Conservation (phyloP, 148 eudicot genomes). For the Dianthus caryophyllus region DNA sequence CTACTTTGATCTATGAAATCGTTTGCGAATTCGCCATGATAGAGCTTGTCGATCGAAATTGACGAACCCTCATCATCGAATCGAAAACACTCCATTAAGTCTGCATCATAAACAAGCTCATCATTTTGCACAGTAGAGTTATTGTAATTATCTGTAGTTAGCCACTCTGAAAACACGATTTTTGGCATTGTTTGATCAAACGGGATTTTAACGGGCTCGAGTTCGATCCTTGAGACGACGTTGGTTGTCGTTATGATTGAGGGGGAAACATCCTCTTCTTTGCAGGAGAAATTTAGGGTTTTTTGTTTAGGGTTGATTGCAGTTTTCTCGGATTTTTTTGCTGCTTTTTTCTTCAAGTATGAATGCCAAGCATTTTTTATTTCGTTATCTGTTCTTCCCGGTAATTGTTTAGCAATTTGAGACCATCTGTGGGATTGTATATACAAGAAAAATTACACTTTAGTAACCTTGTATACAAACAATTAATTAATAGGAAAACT, state of each 20-base stretch:
- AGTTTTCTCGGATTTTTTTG: background rate
- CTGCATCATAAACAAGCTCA: background rate
- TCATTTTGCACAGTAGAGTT: background rate
- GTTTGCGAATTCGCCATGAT: constrained; percentile 21
- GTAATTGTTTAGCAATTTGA: constrained; percentile 56
- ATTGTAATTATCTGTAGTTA: background rate
- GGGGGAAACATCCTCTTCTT: background rate
- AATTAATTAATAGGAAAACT: background rate
- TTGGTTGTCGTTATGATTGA: background rate
- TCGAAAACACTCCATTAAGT: constrained; percentile 11
- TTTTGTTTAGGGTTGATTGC: background rate
- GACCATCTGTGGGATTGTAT: constrained; percentile 53
- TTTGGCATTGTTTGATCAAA: constrained; percentile 15
- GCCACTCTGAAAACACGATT: constrained; percentile 27
- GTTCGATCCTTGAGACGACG: background rate
- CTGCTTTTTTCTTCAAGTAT: constrained; percentile 37
- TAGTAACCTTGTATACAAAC: too few relatives aligned
- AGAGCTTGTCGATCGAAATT: constrained; percentile 3
- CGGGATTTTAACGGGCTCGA: background rate
- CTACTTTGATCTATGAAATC: constrained; percentile 7
- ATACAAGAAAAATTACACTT: background rate
- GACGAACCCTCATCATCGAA: constrained; percentile 18
- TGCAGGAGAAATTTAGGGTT: background rate
- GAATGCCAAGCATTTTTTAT: constrained; percentile 72
- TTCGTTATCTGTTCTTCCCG: constrained; percentile 79